phyloP scores from a whole-genome alignment of 805 yeast genomes.

The Yueomyces sinensis region DNA sequence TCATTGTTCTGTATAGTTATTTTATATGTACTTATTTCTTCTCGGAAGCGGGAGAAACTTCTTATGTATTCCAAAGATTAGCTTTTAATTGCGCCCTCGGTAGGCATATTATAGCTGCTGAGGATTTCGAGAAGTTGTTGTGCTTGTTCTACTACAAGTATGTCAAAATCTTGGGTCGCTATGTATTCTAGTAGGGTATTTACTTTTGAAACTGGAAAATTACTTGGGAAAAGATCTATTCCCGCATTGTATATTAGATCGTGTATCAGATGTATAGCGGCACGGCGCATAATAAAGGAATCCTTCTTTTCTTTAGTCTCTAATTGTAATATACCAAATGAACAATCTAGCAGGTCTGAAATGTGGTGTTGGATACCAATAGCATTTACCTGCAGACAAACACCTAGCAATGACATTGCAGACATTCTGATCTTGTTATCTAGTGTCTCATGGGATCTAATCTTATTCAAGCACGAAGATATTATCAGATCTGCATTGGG shows the following conservation, averaged over 20 bases:
- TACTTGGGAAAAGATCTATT: slow-evolving; percentile 35
- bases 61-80: too few species aligned
- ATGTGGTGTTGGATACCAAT: slow-evolving; percentile 35
- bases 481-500: slow-evolving; percentile 30
- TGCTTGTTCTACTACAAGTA: slow-evolving; percentile 49
- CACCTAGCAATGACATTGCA: slow-evolving; percentile 74
- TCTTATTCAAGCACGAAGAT: slow-evolving; percentile 28
- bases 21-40: too few species aligned
- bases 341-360: slow-evolving; percentile 55
- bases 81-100: too few species aligned
- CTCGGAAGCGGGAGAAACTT: too few species aligned
- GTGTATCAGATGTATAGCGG: slow-evolving; percentile 57
- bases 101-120: too few species aligned
- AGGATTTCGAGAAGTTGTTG: slow-evolving; percentile 18
- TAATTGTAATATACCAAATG: slow-evolving; percentile 57
- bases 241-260: slow-evolving; percentile 43
- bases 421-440: slow-evolving; percentile 72
- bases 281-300: slow-evolving; percentile 43
- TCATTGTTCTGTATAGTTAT: too few species aligned
- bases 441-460: slow-evolving; percentile 21
- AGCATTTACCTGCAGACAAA: slow-evolving; percentile 47
- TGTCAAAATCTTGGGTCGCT: slow-evolving; percentile 37
- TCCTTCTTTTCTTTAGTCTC: slow-evolving; percentile 26
- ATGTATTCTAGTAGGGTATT: slow-evolving; percentile 31
- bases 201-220: slow-evolving; percentile 30